Evolutionary conservation across 805 yeast genomes (phyloP).

Genomic region (Lipomyces kockii): DNA sequence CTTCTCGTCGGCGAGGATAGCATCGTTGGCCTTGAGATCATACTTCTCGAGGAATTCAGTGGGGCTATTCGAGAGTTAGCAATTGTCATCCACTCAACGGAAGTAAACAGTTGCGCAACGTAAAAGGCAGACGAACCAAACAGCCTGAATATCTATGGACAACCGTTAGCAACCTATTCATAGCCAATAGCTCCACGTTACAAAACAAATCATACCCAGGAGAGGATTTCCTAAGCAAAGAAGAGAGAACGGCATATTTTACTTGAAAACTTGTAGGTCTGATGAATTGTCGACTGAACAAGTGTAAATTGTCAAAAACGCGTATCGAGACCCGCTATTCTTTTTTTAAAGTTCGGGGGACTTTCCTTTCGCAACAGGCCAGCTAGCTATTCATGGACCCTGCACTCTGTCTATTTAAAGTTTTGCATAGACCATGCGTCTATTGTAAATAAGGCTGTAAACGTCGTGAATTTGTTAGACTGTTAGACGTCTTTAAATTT

Average conservation of each 20-base stretch:
- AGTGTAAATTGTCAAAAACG: not conserved
- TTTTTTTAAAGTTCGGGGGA: not conserved
- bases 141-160: conserved; percentile 37
- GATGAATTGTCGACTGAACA: not conserved
- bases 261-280: not conserved
- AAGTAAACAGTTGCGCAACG: not conserved
- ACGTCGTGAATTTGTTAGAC: too few relatives aligned
- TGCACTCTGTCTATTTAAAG: not conserved
- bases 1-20: conserved; percentile 81
- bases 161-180: conserved; percentile 6
- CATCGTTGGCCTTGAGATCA: conserved; percentile 86
- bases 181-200: not conserved
- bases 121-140: conserved; percentile 23
- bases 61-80: conserved; percentile 17
- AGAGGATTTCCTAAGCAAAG: conserved; percentile 39
- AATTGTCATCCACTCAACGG: not conserved
- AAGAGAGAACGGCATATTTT: conserved; percentile 32
- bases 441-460: not conserved
- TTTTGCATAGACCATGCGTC: not conserved
- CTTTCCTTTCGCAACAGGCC: too few relatives aligned
- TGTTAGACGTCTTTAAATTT: too few relatives aligned
- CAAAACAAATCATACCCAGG: conserved; percentile 28
- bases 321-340: not conserved
- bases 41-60: conserved; percentile 66
- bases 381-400: not conserved